phyloP scores from a whole-genome alignment of 345 rosid genomes.

The Barbarea vulgaris region DNA sequence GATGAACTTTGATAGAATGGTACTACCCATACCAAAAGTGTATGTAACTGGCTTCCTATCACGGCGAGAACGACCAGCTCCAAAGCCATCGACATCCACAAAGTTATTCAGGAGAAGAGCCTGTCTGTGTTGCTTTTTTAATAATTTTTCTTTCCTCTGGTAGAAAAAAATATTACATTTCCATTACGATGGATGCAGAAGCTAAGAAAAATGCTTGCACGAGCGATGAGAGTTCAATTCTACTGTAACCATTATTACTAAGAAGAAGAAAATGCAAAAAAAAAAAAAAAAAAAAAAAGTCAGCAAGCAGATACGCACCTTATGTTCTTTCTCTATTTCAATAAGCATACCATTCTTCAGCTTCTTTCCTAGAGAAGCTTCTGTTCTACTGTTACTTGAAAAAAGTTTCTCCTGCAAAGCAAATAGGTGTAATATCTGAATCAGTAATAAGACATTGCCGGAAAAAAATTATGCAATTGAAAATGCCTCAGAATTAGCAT shows the following conservation, averaged over 20 bases:
- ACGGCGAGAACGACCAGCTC: conserved; percentile 85
- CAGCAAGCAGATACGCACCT: conserved; percentile 49
- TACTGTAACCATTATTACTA: conserved; percentile 8
- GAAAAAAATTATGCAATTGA: background rate
- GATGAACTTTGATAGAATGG: background rate
- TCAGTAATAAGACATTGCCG: background rate
- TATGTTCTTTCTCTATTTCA: conserved; percentile 88
- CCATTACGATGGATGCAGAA: conserved; percentile 4
- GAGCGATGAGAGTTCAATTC: background rate
- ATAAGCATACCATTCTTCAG: conserved; percentile 84
- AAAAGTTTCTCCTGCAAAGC: conserved; percentile 76
- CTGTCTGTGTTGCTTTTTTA: conserved; percentile 94
- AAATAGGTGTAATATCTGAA: background rate
- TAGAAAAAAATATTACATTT: background rate
- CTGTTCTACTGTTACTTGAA: conserved; percentile 76
- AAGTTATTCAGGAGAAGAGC: conserved; percentile 84
- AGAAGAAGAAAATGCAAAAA: too few relatives aligned
- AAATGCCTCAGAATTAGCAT: conserved; percentile 1
- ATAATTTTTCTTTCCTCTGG: conserved; percentile 82
- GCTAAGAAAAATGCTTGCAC: conserved; percentile 1
- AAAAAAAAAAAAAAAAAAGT: background rate
- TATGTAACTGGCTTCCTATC: conserved; percentile 94
- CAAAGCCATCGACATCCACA: conserved; percentile 69
- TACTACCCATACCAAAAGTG: conserved; percentile 72
- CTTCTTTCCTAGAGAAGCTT: conserved; percentile 81